Evolutionary conservation across 805 yeast species (phyloP), one percentile per base, ranked within the genome.

Genomic region (Schwanniomyces occidentalis): DNA sequence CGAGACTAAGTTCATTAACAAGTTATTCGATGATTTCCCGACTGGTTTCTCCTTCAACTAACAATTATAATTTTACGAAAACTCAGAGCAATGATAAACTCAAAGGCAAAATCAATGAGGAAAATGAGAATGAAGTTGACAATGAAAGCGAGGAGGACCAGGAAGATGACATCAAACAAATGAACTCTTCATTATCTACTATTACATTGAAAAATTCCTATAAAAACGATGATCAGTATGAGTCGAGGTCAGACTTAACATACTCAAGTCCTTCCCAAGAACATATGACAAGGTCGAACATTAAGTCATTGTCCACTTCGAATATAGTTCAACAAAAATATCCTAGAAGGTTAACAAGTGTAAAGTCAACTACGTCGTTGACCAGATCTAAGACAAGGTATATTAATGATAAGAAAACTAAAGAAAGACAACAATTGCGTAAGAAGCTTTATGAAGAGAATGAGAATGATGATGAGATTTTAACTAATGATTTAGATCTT

Each of bases 361-460:
- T 41, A 12, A 30, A 30, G 26, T 45, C 41, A 21, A 29, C 46
- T 2, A 32, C 47, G 3, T 48, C 51, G 10, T 48, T 67, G 16
- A 29, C 54, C 3, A 48, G 72, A 35, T 42, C 67, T 6, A 67
- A 67, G 39, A 52, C 69, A 1, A 56, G 57, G 24, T 67, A 46
- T 45, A 38, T 59, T 30, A 57, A 54, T 36, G 52, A 63, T 4
- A 49, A 56, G 32, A 71, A 67, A 41, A 52, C 60, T n/a, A 69
- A 65, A 41, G 65, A 58, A 31, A 47, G 73, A 29, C 54, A 61
- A 43, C 55, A 53, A 35, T 45, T 58, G 15, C 52, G 71, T 8
- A 67, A 66, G 44, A 60, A 68, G 42, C 48, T 49, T 21, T 68
- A 65, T 38, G 74, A 68, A 33, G 72, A 67, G 13, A 55, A 63